phyloP scores from a whole-genome alignment of 1,284 basidiomycete genomes.

The Cutaneotrichosporon mucoides region DNA sequence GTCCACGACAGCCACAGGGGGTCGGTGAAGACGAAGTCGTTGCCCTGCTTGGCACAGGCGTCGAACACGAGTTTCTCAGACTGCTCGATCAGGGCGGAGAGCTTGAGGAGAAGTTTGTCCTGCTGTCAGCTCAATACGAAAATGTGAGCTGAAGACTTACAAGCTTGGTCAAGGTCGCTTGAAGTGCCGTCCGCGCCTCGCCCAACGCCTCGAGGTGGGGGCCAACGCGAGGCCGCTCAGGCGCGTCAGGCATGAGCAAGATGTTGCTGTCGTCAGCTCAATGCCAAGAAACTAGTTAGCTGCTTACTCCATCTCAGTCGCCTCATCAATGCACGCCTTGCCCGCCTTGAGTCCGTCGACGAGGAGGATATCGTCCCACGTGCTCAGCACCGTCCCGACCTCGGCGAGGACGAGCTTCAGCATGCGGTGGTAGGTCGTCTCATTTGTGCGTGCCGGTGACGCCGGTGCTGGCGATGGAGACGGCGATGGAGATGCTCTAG shows the following conservation, averaged over 20 bases:
- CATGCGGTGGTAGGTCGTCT: conserved; percentile 44
- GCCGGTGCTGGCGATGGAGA: conserved; percentile 37
- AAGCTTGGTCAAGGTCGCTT: conserved; percentile 31
- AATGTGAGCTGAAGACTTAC: conserved; percentile 18
- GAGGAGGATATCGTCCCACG: conserved; percentile 42
- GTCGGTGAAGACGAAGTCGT: conserved; percentile 33
- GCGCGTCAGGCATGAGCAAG: conserved; percentile 24
- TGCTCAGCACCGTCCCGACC: conserved; percentile 28
- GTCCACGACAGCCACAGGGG: conserved; percentile 47
- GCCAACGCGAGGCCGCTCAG: conserved; percentile 32
- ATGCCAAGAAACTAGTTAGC: neutral
- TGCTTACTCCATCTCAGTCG: conserved; percentile 38
- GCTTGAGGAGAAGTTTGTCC: conserved; percentile 37
- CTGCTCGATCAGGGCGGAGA: conserved; percentile 35
- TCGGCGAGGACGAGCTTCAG: conserved; percentile 38
- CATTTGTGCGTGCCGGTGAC: conserved; percentile 17
- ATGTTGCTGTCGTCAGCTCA: conserved; percentile 32
- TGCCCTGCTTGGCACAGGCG: conserved; percentile 27
- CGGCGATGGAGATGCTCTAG: conserved; percentile 42
- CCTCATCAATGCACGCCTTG: conserved; percentile 38
- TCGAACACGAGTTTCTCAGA: conserved; percentile 42
- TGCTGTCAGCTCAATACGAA: conserved; percentile 7
- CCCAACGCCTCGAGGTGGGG: conserved; percentile 26
- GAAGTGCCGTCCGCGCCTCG: conserved; percentile 18
- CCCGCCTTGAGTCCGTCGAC: conserved; percentile 39